Evolutionary conservation across 2,329 filamentous ascomycete species (phyloP), one percentile per base, ranked within the genome.

Genomic region (Polychaeton citri): DNA sequence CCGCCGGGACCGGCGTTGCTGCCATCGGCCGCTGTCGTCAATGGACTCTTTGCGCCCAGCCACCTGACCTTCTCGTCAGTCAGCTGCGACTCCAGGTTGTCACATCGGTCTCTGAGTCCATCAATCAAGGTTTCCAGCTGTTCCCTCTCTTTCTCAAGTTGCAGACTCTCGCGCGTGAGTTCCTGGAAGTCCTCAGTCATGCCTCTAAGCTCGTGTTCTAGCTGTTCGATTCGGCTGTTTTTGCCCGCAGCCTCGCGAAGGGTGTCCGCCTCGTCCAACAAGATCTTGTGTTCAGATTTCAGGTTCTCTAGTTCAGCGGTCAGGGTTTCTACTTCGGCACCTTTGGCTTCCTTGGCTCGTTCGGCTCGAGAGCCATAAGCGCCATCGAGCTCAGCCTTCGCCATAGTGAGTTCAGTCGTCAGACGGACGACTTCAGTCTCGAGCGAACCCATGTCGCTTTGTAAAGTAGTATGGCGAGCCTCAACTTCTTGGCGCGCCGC

Each of bases 301-400:
- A 68, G 54, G 6, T 57, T 53, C 19, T 60, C 56, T 6, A 69
- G 48, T 42, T 67, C 60, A 43, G 34, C 49, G 19, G 37, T 38
- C 13, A 52, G 52, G 8, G 47, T 48, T 12, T 66, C 65, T 20
- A 72, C 55, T 44, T 73, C 69, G 39, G 76, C 72, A 17, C 79
- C 63, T 49, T 79, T 72, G 37, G 66, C 70, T 52, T 79, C 75
- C n/a, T 75, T 77, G 9, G 76, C 76, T 20, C 79, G 72, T 53
- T 82, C 68, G 7, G 75, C 71, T 35, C 78, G 68, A n/a, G 69
- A 73, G 28, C 90, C 90, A 54, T 96, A 95, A 53, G 93, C 92
- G 43, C 85, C 85, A 49, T 94, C 90, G 18, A 96, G 81, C 58
- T 96, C 88, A 36, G 87, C 84, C 52, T 77, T 75, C 18, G 82